Evolutionary conservation across 2,329 filamentous ascomycete genomes (phyloP).

Genomic region (Dactylellina haptotyla): DNA sequence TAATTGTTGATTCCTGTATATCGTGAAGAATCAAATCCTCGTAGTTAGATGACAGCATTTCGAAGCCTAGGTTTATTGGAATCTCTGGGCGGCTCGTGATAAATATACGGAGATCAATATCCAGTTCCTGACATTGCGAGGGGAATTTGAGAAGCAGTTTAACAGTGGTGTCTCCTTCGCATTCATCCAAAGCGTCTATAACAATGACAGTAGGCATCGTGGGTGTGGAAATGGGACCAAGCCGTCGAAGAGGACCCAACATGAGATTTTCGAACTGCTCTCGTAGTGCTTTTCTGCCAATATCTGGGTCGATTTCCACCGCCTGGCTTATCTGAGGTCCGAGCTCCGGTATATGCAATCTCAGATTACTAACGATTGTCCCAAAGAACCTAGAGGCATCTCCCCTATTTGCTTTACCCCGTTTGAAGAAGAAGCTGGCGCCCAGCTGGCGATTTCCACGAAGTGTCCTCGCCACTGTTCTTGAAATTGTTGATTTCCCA

Average conservation of each 20-base stretch:
- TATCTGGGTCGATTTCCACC: conserved; percentile 59
- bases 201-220: conserved; percentile 14
- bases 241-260: conserved; percentile 6
- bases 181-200: conserved; percentile 45
- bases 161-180: conserved; percentile 11
- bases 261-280: conserved; percentile 34
- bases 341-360: conserved; percentile 58
- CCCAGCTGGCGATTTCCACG: conserved; percentile 57
- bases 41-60: not conserved
- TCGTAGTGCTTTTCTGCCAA: conserved; percentile 7
- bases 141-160: conserved; percentile 1
- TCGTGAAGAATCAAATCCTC: conserved; percentile 29
- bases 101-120: conserved; percentile 30
- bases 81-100: conserved; percentile 32
- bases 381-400: conserved; percentile 61
- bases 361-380: conserved; percentile 62
- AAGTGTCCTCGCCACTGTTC: conserved; percentile 59
- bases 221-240: not conserved
- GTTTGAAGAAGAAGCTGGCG: conserved; percentile 65
- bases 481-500: conserved; percentile 61
- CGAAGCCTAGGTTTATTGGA: not conserved
- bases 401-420: conserved; percentile 62
- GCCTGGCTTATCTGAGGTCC: conserved; percentile 57
- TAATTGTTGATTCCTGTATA: conserved; percentile 23
- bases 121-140: not conserved